Evolutionary conservation across 75 land plant species (phyloP), one percentile per base, ranked within the genome.

Genomic region (Pinus tabuliformis): DNA sequence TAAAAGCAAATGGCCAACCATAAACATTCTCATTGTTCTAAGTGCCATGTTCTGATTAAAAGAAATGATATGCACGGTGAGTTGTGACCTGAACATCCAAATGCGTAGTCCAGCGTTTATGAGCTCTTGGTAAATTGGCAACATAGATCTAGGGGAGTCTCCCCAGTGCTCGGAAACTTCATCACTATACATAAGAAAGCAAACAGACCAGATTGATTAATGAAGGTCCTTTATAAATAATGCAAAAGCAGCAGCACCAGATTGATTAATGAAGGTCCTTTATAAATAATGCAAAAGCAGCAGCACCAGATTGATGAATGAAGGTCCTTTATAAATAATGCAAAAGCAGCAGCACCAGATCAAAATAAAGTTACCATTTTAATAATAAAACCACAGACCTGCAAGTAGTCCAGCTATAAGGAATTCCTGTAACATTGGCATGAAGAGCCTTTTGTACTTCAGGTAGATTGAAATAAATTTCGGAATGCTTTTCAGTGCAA

Each of bases 371-470:
- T 0, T 66, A 20, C 39, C 45, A 17, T 20, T 58, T 36, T 24
- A 52, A 26, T 21, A 9, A 59, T 20, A 37, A 5, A 63, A 16
- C 26, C 26, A 26, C 39, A 52, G 82, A 95, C 98, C 98, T 95
- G 90, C 95, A 95, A 76, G 89, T 86, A 37, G 82, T 64, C 98
- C 98, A 95, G 30, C 77, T 82, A 73, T 95, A 95, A 17, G 84
- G 66, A 65, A 86, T 79, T 17, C 86, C 83, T 52, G 98, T 96
- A 39, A 81, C 77, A 78, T 96, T 96, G 70, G 99, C 99, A 88
- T 96, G 99, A 18, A 96, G 78, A 58, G 99, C 99, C 70, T 85
- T 88, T 82, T 96, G 97, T 26, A 96, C 99, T 59, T 93, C 97
- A 20, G 94, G 94, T 12, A 60, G 87, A 76, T 96, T 96, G 85